These are phyloP conservation scores for Tranzscheliella williamsii DNA, from an alignment of 1,284 basidiomycete genomes.

Conservation along the genomic window DNA sequence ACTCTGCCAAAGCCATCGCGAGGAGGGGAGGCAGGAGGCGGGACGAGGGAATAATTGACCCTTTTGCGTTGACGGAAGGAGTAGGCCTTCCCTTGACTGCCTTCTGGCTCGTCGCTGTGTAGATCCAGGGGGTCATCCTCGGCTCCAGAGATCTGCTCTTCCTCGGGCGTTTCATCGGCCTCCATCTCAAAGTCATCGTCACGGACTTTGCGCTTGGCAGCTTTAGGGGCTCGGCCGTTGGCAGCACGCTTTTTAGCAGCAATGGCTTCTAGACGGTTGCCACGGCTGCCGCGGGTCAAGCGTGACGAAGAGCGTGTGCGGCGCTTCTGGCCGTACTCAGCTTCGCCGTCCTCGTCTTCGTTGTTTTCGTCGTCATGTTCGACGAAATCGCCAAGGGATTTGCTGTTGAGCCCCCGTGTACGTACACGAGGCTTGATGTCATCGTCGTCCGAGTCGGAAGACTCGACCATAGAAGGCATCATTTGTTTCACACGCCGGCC, in stretches of 20 bases:
- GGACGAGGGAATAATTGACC: conserved; percentile 55
- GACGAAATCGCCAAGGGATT: conserved; percentile 46
- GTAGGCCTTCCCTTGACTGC: conserved; percentile 46
- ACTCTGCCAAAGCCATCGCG: conserved; percentile 53
- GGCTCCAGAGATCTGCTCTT: conserved; percentile 21
- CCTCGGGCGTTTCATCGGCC: conserved; percentile 32
- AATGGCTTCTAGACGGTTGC: conserved; percentile 23
- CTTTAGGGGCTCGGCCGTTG: conserved; percentile 9
- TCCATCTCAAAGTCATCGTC: conserved; percentile 37
- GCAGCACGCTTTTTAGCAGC: conserved; percentile 35
- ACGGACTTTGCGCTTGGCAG: conserved; percentile 6
- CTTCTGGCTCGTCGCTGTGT: conserved; percentile 43
- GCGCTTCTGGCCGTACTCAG: conserved; percentile 13
- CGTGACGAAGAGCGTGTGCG: conserved; percentile 18
- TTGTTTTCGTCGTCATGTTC: conserved; percentile 49
- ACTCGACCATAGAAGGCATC: conserved; percentile 40
- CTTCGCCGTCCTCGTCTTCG: conserved; percentile 45
- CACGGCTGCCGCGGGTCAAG: conserved; percentile 14
- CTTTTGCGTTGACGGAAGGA: conserved; percentile 56
- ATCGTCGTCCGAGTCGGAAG: conserved; percentile 19
- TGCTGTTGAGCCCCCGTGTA: conserved; percentile 10
- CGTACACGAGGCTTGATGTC: conserved; percentile 7
- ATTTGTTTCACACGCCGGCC: too few relatives aligned
- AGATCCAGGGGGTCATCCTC: conserved; percentile 42
- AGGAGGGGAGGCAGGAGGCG: conserved; percentile 46